These are phyloP conservation scores for Termitomyces titanicus DNA, from an alignment of 768 basidiomycete genomes.

Conservation along the genomic window DNA sequence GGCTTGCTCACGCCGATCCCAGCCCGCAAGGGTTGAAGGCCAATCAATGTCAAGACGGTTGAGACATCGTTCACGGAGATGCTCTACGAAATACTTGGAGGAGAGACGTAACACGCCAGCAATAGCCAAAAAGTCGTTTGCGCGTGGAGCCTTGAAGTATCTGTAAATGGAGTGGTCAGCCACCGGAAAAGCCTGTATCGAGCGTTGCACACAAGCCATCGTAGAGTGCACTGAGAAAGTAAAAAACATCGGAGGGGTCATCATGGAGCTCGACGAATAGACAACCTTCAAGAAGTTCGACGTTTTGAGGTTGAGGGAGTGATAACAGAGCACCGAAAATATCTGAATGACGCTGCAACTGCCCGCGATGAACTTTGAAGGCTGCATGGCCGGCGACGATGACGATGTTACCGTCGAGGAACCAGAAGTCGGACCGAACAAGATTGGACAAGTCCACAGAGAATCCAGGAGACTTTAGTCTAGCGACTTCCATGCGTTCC, in stretches of 20 bases:
- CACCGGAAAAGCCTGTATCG: not conserved
- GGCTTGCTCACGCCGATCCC: constrained; percentile 63
- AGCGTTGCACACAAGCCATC: constrained; percentile 61
- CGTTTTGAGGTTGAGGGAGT: constrained; percentile 53
- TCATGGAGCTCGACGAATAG: constrained; percentile 61
- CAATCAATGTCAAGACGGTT: constrained; percentile 58
- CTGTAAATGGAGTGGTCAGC: constrained; percentile 26
- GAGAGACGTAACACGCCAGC: constrained; percentile 69
- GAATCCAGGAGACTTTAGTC: not conserved
- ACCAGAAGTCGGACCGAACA: constrained; percentile 65
- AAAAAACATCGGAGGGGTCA: constrained; percentile 60
- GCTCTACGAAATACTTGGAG: constrained; percentile 71
- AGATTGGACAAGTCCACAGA: constrained; percentile 20
- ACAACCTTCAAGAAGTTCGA: constrained; percentile 55
- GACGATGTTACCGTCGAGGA: constrained; percentile 67
- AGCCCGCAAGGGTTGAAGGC: constrained; percentile 62
- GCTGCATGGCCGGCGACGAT: constrained; percentile 53
- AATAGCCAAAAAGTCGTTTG: constrained; percentile 55
- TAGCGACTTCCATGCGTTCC: constrained; percentile 8
- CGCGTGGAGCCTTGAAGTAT: constrained; percentile 50
- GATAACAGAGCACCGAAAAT: constrained; percentile 69
- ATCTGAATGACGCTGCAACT: constrained; percentile 72
- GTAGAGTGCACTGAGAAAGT: constrained; percentile 67
- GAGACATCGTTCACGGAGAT: constrained; percentile 60
- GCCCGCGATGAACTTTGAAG: constrained; percentile 75